Evolutionary conservation across 495 filamentous ascomycete species (phyloP), one percentile per base, ranked within the genome.

Genomic region (Penicillium herquei): DNA sequence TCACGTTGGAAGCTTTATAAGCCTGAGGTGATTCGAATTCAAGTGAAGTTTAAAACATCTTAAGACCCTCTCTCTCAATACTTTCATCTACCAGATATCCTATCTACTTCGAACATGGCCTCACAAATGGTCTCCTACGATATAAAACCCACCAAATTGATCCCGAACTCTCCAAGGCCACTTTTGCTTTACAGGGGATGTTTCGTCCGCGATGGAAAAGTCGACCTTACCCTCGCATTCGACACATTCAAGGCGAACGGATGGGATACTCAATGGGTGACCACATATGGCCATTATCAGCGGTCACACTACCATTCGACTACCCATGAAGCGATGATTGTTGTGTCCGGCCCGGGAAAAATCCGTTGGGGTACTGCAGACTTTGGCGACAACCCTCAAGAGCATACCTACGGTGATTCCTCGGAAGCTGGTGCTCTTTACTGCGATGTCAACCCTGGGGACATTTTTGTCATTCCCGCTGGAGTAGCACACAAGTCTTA

Each of bases 241-340:
- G 64, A 73, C 57, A 62, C 65, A 44, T 73, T 69, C 65, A 52
- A 55, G 8, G 39, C 46, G 14, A 73, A 75, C 44, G 63, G 56
- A 46, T 73, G 72, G 69, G 44, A 67, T 37, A 40, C 58, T 0
- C 62, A 71, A 46, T 75, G 72, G 72, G 64, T 73, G 39, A 61
- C 49, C 39, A 61, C 61, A 34, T 73, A 75, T 61, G 69, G 69
- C n/a, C 51, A 52, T 14, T 63, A 63, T 4, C 72, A 75, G 46
- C 21, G 47, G 9, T 69, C 72, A 12, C 70, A 73, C 57, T 75
- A 75, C 54, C 72, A 73, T 64, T 61, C 65, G 9, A 16, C 35
- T 6, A 61, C 66, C n/a, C 72, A 75, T 55, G 72, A 75, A 57
- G 67, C 61, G 60, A 75, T 75, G 72, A 58, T 62, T 26, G 72